Evolutionary conservation across 257 asterid species (phyloP).

Genomic region (Fraxinus pennsylvanica): DNA sequence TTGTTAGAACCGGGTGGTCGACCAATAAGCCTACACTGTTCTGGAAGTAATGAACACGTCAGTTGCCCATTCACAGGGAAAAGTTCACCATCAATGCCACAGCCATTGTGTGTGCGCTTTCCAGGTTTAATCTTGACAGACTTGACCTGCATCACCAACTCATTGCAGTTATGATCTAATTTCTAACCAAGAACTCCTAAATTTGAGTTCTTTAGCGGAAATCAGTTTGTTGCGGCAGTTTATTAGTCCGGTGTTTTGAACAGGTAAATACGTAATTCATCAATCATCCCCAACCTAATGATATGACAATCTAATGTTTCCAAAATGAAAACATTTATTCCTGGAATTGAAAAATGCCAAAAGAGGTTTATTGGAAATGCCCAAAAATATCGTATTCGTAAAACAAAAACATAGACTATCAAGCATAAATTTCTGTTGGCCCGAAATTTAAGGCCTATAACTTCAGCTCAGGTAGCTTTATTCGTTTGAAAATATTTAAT

Average conservation of each 20-base stretch:
- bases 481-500: not conserved
- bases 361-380: no score
- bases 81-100: constrained; percentile 97
- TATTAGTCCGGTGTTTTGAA: no score
- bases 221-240: not conserved
- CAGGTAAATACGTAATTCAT: no score
- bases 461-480: not conserved
- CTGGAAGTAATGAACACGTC: constrained; percentile 78
- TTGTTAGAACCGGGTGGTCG: constrained; percentile 51
- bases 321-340: not conserved
- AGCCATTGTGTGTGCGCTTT: constrained; percentile 75
- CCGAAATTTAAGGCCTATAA: not conserved
- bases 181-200: not conserved
- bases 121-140: constrained; percentile 89
- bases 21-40: constrained; percentile 95
- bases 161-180: not conserved
- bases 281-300: not conserved
- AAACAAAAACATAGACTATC: no score
- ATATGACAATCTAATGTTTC: no score
- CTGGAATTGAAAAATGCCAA: no score
- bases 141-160: constrained; percentile 65
- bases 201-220: not conserved
- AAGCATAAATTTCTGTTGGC: no score
- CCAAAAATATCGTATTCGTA: no score
- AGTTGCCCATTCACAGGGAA: constrained; percentile 85